Evolutionary conservation across 805 yeast genomes (phyloP).

Genomic region (Ogataea paradorogensis): DNA sequence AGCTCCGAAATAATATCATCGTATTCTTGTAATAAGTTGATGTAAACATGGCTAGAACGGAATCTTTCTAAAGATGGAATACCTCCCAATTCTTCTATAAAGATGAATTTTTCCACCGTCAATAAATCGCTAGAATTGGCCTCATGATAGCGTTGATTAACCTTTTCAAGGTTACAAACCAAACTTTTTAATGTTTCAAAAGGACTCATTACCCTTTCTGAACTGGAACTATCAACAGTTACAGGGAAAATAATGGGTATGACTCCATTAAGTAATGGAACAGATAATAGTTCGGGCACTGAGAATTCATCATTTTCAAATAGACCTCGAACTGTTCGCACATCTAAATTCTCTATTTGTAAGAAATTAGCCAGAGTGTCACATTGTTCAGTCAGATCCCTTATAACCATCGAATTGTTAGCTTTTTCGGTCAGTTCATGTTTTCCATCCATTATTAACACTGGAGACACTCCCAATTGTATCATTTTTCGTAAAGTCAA

Average conservation of each 20-base stretch:
- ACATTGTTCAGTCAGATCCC: conserved; percentile 23
- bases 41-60: conserved; percentile 79
- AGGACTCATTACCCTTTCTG: conserved; percentile 36
- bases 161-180: conserved; percentile 34
- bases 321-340: conserved; percentile 36
- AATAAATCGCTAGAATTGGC: conserved; percentile 31
- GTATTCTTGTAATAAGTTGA: conserved; percentile 81
- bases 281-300: conserved; percentile 38
- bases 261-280: conserved; percentile 42
- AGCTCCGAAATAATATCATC: conserved; percentile 63
- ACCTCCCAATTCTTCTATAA: conserved; percentile 83
- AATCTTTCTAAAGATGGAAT: conserved; percentile 83
- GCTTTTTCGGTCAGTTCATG: conserved; percentile 10
- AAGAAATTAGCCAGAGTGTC: conserved; percentile 21
- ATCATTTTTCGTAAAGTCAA: conserved; percentile 53
- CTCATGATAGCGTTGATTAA: conserved; percentile 13
- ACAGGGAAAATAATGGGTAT: conserved; percentile 67
- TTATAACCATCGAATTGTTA: conserved; percentile 11
- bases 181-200: conserved; percentile 41
- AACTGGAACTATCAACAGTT: conserved; percentile 35
- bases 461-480: conserved; percentile 70
- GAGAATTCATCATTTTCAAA: conserved; percentile 34
- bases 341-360: conserved; percentile 21
- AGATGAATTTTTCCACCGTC: conserved; percentile 78
- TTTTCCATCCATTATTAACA: conserved; percentile 55